phyloP scores from a whole-genome alignment of 208 protist species.

The Crithidia sp. region DNA sequence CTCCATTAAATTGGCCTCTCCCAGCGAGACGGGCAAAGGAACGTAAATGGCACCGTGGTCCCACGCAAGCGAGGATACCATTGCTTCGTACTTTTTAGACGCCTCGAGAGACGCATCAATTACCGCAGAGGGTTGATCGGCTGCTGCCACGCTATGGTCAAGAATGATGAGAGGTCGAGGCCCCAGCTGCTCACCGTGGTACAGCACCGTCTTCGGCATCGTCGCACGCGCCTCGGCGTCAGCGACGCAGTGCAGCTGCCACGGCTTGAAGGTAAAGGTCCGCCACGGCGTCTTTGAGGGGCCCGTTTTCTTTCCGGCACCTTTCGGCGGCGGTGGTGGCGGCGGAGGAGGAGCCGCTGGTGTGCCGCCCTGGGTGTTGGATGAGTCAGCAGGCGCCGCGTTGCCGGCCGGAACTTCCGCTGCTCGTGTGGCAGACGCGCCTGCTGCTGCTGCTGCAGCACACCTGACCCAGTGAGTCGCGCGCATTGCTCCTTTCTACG shows the following conservation, averaged over 20 bases:
- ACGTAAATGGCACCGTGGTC: slow-evolving; percentile 79
- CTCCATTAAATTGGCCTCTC: slow-evolving; percentile 48
- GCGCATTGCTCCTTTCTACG: neutral
- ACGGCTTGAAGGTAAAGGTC: slow-evolving; percentile 56
- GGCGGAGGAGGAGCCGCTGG: slow-evolving; percentile 8
- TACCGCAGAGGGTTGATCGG: slow-evolving; percentile 21
- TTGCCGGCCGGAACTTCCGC: neutral
- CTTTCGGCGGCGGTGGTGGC: slow-evolving; percentile 6
- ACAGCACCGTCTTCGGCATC: slow-evolving; percentile 57
- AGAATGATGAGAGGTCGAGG: slow-evolving; percentile 85
- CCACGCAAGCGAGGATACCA: slow-evolving; percentile 70
- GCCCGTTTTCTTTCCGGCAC: slow-evolving; percentile 21
- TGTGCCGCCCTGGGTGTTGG: neutral
- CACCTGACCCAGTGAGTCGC: slow-evolving; percentile 6
- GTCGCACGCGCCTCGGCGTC: slow-evolving; percentile 25
- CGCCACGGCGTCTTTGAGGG: slow-evolving; percentile 36
- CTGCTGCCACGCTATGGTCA: slow-evolving; percentile 52
- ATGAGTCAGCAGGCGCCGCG: neutral
- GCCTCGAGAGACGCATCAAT: slow-evolving; percentile 24
- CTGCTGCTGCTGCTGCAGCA: neutral
- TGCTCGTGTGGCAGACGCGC: neutral
- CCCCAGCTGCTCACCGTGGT: slow-evolving; percentile 73
- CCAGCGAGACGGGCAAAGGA: slow-evolving; percentile 51
- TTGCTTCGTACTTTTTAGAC: slow-evolving; percentile 61
- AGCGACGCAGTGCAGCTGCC: slow-evolving; percentile 54